Evolutionary conservation across 192 early-diverging fungal genomes (phyloP).

Genomic region (Podila minutissima): DNA sequence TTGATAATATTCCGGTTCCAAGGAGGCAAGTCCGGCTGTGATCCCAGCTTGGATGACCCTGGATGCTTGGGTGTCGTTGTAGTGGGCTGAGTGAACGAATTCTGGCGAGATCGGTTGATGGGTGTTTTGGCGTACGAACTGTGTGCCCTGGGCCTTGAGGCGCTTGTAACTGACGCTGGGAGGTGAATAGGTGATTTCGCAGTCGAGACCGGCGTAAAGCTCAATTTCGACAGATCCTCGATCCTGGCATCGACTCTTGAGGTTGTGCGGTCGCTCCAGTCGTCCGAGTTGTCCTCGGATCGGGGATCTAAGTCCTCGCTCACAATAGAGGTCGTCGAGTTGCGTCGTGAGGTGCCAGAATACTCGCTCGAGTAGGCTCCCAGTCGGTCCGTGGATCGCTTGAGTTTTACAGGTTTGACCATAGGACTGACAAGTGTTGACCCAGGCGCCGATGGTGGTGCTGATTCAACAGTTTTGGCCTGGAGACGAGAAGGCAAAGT

Average conservation of each 20-base stretch:
- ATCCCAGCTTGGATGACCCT: not conserved
- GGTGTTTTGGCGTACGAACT: conserved; percentile 10
- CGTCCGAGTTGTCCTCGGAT: conserved; percentile 12
- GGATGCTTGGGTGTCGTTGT: not conserved
- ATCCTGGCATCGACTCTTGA: not conserved
- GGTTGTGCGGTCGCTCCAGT: not conserved
- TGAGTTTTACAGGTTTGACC: conserved; percentile 12
- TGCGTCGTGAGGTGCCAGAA: conserved; percentile 19
- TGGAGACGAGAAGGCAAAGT: conserved; percentile 25
- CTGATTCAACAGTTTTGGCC: conserved; percentile 15
- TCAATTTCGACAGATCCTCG: conserved; percentile 10
- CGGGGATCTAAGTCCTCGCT: conserved; percentile 35
- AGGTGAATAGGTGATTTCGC: not conserved
- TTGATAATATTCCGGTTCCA: conserved; percentile 38
- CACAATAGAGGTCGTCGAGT: conserved; percentile 19
- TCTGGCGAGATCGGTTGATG: conserved; percentile 27
- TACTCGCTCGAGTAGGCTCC: conserved; percentile 14
- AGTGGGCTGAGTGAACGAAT: conserved; percentile 10
- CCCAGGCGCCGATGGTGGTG: not conserved
- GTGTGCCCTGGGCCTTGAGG: not conserved
- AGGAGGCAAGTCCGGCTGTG: conserved; percentile 2
- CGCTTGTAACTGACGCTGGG: not conserved
- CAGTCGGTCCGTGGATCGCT: conserved; percentile 11
- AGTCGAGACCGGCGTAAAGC: conserved; percentile 23
- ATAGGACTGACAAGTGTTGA: not conserved